These are phyloP conservation scores for Wickerhamiella occidentalis DNA, from an alignment of 805 yeast genomes.

Conservation along the genomic window DNA sequence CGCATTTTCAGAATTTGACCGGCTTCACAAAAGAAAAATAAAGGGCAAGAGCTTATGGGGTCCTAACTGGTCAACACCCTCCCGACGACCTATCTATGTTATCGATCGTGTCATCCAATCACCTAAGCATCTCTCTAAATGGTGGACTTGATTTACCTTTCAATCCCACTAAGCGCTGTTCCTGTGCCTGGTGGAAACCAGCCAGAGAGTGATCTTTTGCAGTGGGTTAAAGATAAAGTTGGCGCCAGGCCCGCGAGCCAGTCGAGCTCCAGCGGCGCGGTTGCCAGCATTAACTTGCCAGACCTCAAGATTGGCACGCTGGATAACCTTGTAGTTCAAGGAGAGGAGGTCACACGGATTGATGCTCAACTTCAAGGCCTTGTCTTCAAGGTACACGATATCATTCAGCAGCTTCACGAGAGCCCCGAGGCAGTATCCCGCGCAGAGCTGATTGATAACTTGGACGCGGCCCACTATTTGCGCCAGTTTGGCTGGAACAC, in stretches of 20 bases:
- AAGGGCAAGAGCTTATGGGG: too few species aligned
- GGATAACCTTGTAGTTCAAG: constrained; percentile 79
- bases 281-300: constrained; percentile 54
- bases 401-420: constrained; percentile 41
- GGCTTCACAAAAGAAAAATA: not conserved
- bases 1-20: not conserved
- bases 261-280: constrained; percentile 25
- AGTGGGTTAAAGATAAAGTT: constrained; percentile 26
- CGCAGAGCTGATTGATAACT: constrained; percentile 41
- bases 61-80: not conserved
- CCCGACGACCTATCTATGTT: not conserved
- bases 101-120: constrained; percentile 6
- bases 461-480: constrained; percentile 49
- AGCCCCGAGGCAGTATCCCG: constrained; percentile 33
- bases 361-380: constrained; percentile 68
- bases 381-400: constrained; percentile 64
- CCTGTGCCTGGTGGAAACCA: constrained; percentile 30
- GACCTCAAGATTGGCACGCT: constrained; percentile 88
- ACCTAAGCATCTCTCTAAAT: constrained; percentile 4
- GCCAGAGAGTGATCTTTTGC: constrained; percentile 29
- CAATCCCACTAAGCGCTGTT: constrained; percentile 38
- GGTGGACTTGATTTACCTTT: constrained; percentile 32
- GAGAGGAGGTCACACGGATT: constrained; percentile 74
- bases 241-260: constrained; percentile 23
- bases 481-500: constrained; percentile 80